phyloP scores from a whole-genome alignment of 257 asterid species.

The Scutellaria minor region DNA sequence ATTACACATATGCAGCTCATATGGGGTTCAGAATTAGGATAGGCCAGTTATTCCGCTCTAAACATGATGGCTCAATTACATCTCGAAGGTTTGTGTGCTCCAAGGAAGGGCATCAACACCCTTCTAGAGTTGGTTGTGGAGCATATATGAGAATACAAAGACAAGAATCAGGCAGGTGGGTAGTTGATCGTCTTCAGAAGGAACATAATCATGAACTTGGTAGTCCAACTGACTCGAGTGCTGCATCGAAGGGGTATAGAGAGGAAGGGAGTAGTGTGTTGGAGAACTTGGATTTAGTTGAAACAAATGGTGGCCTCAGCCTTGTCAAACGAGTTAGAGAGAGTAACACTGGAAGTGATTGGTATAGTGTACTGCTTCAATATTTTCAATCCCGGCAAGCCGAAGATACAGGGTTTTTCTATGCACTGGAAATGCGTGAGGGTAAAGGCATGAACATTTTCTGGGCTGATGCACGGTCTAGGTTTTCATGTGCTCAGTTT shows the following conservation, averaged over 20 bases:
- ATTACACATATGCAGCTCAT: slow-evolving; percentile 63
- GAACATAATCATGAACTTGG: slow-evolving; percentile 85
- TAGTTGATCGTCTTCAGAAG: slow-evolving; percentile 81
- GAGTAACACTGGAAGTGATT: slow-evolving; percentile 62
- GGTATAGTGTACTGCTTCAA: slow-evolving; percentile 74
- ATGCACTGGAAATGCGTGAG: slow-evolving; percentile 78
- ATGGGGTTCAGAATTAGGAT: slow-evolving; percentile 82
- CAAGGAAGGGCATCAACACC: slow-evolving; percentile 96
- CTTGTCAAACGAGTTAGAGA: slow-evolving; percentile 71
- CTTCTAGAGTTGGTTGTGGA: slow-evolving; percentile 94
- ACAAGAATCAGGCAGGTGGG: slow-evolving; percentile 84
- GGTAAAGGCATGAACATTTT: slow-evolving; percentile 77
- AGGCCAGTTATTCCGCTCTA: slow-evolving; percentile 93
- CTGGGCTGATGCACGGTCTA: slow-evolving; percentile 89
- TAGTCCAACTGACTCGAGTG: slow-evolving; percentile 44
- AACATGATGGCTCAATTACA: slow-evolving; percentile 89
- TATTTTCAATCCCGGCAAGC: slow-evolving; percentile 88
- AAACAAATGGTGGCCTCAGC: slow-evolving; percentile 79
- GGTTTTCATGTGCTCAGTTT: slow-evolving; percentile 84
- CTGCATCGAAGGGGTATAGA: slow-evolving; percentile 54
- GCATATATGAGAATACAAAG: slow-evolving; percentile 95
- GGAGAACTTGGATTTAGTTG: slow-evolving; percentile 89
- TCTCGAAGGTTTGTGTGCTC: slow-evolving; percentile 97
- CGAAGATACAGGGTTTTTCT: slow-evolving; percentile 86
- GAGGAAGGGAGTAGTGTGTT: slow-evolving; percentile 70